Conservation (phyloP, 2,329 filamentous ascomycete species). For the Trichophyton rubrum region DNA sequence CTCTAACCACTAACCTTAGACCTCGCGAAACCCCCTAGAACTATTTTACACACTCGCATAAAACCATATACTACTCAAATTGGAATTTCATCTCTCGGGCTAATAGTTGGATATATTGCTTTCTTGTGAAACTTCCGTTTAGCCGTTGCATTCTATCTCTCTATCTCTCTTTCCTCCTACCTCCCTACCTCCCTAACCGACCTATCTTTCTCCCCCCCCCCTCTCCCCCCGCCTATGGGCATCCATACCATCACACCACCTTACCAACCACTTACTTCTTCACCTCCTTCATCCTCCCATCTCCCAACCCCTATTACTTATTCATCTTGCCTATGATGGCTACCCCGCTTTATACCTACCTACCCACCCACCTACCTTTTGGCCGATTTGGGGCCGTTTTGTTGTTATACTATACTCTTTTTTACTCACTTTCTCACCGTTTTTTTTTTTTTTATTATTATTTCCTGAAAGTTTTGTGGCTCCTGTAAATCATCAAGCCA, state of each 20-base stretch:
- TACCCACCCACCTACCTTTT: not conserved
- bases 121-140: slow-evolving; percentile 2
- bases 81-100: slow-evolving; percentile 2
- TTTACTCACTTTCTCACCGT: not conserved
- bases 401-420: too few species aligned
- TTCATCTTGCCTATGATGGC: too few species aligned
- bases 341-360: not conserved
- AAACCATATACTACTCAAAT: not conserved
- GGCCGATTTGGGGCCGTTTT: not conserved
- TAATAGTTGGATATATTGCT: slow-evolving; percentile 2
- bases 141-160: not conserved
- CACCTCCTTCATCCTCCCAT: not conserved
- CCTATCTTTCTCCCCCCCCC: too few species aligned
- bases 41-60: not conserved
- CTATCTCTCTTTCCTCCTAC: not conserved
- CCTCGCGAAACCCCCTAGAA: not conserved
- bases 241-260: not conserved
- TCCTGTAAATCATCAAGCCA: slow-evolving; percentile 1
- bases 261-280: not conserved
- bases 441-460: not conserved
- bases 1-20: not conserved
- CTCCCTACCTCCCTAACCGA: not conserved
- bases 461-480: not conserved
- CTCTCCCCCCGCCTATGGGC: too few species aligned
- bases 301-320: not conserved